Evolutionary conservation across 2,329 filamentous ascomycete genomes (phyloP).

Genomic region (Pseudogymnoascus sp.): DNA sequence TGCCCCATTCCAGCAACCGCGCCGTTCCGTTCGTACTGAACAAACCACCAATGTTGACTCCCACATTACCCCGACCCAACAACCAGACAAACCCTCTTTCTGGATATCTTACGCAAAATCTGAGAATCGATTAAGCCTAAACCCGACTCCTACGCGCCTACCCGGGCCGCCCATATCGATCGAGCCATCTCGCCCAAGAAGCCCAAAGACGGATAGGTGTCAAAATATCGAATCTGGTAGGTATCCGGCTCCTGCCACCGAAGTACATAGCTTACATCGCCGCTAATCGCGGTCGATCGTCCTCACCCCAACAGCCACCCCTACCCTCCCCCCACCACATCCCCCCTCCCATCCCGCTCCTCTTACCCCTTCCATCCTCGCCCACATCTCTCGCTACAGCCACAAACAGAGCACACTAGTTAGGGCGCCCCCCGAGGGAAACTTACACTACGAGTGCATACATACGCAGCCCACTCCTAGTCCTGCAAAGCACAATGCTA

Average conservation of each 20-base stretch:
- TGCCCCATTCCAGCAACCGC: neutral
- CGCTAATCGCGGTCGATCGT: neutral
- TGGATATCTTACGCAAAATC: constrained; percentile 1
- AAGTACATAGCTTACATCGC: neutral
- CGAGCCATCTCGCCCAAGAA: neutral
- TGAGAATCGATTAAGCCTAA: neutral
- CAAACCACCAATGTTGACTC: neutral
- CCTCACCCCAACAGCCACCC: neutral
- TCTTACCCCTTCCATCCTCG: neutral
- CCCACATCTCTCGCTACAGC: neutral
- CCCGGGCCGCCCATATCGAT: neutral
- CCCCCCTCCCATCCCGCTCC: neutral
- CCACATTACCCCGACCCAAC: neutral
- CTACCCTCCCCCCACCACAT: neutral
- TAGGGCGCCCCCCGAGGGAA: neutral
- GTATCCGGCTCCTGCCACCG: neutral
- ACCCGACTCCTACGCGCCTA: neutral
- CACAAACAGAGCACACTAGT: neutral
- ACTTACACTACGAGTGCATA: neutral
- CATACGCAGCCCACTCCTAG: neutral
- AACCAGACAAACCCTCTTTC: neutral
- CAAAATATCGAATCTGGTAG: neutral
- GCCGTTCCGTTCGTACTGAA: neutral
- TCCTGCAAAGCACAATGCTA: neutral
- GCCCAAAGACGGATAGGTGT: neutral